Conservation (phyloP, 1,284 basidiomycete genomes). For the Blastosporella zonata region DNA sequence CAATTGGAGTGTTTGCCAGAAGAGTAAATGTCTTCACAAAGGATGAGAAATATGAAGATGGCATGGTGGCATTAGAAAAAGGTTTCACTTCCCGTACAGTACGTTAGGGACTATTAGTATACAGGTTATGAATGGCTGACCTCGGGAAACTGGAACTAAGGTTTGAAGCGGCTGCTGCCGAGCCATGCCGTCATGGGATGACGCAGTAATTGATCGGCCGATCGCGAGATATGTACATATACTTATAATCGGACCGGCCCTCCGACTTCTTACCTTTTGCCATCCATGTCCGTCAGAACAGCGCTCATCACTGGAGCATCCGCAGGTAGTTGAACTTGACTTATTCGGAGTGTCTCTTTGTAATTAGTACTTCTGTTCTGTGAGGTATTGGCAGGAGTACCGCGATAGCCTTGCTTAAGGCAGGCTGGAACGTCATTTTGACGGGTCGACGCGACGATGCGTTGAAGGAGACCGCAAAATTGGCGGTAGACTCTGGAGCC, state of each 20-base stretch:
- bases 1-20: slow-evolving; percentile 33
- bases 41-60: slow-evolving; percentile 22
- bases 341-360: too few relatives aligned
- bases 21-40: slow-evolving; percentile 25
- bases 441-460: slow-evolving; percentile 55
- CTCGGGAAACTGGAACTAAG: background rate
- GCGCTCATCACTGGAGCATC: slow-evolving; percentile 40
- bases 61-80: slow-evolving; percentile 1
- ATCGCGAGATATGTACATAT: background rate
- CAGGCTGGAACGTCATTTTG: slow-evolving; percentile 59
- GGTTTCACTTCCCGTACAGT: too few relatives aligned
- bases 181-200: slow-evolving; percentile 9
- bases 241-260: background rate
- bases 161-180: slow-evolving; percentile 6
- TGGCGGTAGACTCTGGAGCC: slow-evolving; percentile 40
- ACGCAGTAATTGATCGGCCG: background rate
- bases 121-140: background rate
- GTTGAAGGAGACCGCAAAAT: slow-evolving; percentile 53
- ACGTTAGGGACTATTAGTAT: too few relatives aligned
- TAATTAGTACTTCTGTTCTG: background rate
- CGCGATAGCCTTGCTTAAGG: slow-evolving; percentile 48
- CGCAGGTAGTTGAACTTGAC: slow-evolving; percentile 29
- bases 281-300: slow-evolving; percentile 23
- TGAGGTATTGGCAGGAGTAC: slow-evolving; percentile 35
- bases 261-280: background rate